A percentile compares a stretch with the other conserved stretches of the same genome.
Conservation (phyloP, 2,329 filamentous ascomycete species). For the Lasiodiplodia sp. region DNA sequence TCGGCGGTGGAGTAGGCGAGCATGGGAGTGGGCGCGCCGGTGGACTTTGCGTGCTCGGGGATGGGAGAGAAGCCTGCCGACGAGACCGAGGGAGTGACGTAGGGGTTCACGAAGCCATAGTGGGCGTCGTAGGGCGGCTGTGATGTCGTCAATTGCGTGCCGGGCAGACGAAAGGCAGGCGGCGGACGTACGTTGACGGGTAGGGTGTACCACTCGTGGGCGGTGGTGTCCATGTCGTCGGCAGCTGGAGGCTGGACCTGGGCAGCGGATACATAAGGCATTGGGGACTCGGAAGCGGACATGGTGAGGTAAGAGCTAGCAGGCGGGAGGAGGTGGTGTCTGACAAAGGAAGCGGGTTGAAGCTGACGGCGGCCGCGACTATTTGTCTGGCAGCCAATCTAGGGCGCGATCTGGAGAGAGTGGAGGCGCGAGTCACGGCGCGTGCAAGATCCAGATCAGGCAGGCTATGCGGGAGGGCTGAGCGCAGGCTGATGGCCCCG, state of each 20-base stretch:
- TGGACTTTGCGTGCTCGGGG: slow-evolving; percentile 37
- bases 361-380: slow-evolving; percentile 21
- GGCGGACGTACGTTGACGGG: slow-evolving; percentile 26
- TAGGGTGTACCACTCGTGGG: slow-evolving; percentile 24
- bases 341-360: slow-evolving; percentile 14
- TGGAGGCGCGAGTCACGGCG: slow-evolving; percentile 16
- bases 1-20: slow-evolving; percentile 35
- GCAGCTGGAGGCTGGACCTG: background rate
- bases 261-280: slow-evolving; percentile 24
- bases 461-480: slow-evolving; percentile 24
- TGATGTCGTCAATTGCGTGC: background rate
- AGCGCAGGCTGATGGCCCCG: slow-evolving; percentile 23
- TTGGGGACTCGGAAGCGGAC: slow-evolving; percentile 22
- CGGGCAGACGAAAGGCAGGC: background rate
- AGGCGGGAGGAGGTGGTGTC: slow-evolving; percentile 3
- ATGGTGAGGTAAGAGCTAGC: slow-evolving; percentile 25
- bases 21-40: slow-evolving; percentile 34
- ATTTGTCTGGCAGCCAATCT: slow-evolving; percentile 26
- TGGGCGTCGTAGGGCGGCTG: slow-evolving; percentile 38
- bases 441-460: slow-evolving; percentile 12
- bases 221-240: slow-evolving; percentile 18
- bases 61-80: slow-evolving; percentile 37
- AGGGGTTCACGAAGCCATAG: slow-evolving; percentile 41
- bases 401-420: slow-evolving; percentile 7
- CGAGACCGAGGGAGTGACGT: slow-evolving; percentile 42